phyloP scores from a whole-genome alignment of 148 eudicot species.

The Camellia granthamiana region DNA sequence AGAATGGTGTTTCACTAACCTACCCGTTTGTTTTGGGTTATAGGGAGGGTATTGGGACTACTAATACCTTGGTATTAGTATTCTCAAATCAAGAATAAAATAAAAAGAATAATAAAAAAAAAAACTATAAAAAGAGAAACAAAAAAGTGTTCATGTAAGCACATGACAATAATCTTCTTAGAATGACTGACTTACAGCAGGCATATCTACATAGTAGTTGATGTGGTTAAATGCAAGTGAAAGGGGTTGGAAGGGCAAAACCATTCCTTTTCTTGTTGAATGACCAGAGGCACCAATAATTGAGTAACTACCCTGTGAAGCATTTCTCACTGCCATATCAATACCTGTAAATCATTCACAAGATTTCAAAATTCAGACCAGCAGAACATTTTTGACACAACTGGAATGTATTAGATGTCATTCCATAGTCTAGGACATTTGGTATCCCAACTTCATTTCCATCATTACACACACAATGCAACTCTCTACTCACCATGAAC shows the following conservation, averaged over 20 bases:
- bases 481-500: neutral
- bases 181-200: slow-evolving; percentile 42
- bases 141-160: neutral
- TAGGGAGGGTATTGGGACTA: too few relatives aligned
- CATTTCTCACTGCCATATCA: slow-evolving; percentile 19
- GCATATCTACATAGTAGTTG: slow-evolving; percentile 68
- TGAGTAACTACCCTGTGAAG: slow-evolving; percentile 16
- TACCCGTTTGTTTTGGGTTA: too few relatives aligned
- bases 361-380: neutral
- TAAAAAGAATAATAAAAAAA: neutral
- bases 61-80: too few relatives aligned
- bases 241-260: slow-evolving; percentile 65
- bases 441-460: too few relatives aligned
- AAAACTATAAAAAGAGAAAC: neutral
- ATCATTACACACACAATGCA: neutral
- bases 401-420: neutral
- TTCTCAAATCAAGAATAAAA: neutral
- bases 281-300: slow-evolving; percentile 13
- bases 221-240: slow-evolving; percentile 60
- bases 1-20: neutral
- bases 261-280: slow-evolving; percentile 42
- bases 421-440: too few relatives aligned
- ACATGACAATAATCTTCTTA: too few relatives aligned
- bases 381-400: neutral
- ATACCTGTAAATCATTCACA: slow-evolving; percentile 10